These are phyloP conservation scores for Mycena crocata DNA, from an alignment of 768 basidiomycete species.

Conservation along the genomic window DNA sequence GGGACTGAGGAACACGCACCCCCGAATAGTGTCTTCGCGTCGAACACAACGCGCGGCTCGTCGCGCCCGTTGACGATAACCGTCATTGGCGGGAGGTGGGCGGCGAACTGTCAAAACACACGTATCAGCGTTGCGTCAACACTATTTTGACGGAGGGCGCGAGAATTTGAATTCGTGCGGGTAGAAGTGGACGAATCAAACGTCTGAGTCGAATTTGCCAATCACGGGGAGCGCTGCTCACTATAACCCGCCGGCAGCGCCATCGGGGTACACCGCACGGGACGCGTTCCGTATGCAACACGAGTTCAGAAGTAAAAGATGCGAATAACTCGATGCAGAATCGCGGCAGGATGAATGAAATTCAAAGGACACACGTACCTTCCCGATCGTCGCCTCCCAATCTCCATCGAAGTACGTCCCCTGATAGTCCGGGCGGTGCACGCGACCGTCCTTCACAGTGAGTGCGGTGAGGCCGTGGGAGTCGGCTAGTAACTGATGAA, in stretches of 20 bases:
- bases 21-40: constrained; percentile 13
- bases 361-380: constrained; percentile 3
- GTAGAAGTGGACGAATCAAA: no score
- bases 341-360: no score
- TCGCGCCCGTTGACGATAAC: constrained; percentile 33
- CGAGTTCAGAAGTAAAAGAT: no score
- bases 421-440: constrained; percentile 7
- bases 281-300: no score
- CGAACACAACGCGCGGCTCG: constrained; percentile 34
- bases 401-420: constrained; percentile 30
- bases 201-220: no score
- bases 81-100: constrained; percentile 23
- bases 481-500: neutral
- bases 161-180: no score
- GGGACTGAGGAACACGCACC: neutral
- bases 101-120: constrained; percentile 29
- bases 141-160: no score
- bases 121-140: no score
- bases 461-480: constrained; percentile 21
- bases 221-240: no score
- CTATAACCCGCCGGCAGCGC: no score
- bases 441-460: constrained; percentile 2
- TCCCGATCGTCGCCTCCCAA: constrained; percentile 22
- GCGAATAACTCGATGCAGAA: no score
- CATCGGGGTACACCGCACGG: no score